Conservation (phyloP, 2,329 filamentous ascomycete species). For the Pyrenochaeta sp. region DNA sequence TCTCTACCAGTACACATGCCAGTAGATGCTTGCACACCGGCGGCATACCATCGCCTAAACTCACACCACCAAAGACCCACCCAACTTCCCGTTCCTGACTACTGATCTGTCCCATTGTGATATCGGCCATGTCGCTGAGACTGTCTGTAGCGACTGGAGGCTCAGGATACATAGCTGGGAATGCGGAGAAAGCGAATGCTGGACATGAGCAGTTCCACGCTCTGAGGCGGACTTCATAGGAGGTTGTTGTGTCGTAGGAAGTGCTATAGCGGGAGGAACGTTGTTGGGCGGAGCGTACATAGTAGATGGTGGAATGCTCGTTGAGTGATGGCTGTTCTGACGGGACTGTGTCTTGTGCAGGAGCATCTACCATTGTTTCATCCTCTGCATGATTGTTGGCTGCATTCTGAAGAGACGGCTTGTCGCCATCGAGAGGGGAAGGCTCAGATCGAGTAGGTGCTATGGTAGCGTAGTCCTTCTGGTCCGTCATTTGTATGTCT, state of each 20-base stretch:
- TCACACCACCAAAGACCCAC: slow-evolving; percentile 56
- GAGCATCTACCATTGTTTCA: background rate
- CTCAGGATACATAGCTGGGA: slow-evolving; percentile 51
- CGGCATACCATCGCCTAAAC: slow-evolving; percentile 55
- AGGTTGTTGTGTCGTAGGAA: slow-evolving; percentile 36
- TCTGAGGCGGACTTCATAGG: slow-evolving; percentile 75
- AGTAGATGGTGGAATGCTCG: slow-evolving; percentile 56
- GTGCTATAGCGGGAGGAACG: slow-evolving; percentile 48
- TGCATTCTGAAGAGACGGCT: background rate
- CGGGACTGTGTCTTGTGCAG: background rate
- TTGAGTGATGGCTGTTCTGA: background rate
- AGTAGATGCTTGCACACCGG: slow-evolving; percentile 88
- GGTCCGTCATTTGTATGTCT: background rate
- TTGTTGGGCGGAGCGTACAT: slow-evolving; percentile 68
- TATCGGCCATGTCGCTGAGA: background rate
- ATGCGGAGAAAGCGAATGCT: slow-evolving; percentile 78
- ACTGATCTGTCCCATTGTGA: background rate
- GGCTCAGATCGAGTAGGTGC: background rate
- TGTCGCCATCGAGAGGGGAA: background rate
- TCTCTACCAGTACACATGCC: slow-evolving; percentile 78
- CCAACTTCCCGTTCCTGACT: slow-evolving; percentile 2
- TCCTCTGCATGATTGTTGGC: background rate
- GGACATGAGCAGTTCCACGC: slow-evolving; percentile 94
- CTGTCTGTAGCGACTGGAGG: slow-evolving; percentile 8
- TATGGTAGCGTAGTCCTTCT: background rate